A percentile compares a stretch with the other conserved stretches of the same genome.
phyloP scores from a whole-genome alignment of 345 rosid genomes.

The Eucalyptus pauciflora region DNA sequence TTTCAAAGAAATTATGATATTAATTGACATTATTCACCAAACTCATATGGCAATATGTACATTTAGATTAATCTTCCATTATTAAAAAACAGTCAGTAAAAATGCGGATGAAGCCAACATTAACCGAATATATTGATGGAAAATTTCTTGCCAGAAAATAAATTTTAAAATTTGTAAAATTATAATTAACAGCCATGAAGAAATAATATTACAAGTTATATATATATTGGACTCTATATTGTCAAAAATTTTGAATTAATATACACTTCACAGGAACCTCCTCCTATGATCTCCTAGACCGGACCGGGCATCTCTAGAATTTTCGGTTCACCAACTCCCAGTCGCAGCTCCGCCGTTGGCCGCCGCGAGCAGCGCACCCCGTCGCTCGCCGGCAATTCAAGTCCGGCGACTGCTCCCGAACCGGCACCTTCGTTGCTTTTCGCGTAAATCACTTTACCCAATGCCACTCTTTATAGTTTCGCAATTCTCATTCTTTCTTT shows the following conservation, averaged over 20 bases:
- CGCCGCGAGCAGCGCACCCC: background rate
- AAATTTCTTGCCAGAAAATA: background rate
- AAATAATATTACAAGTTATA: background rate
- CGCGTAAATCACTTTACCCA: background rate
- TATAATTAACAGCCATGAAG: background rate
- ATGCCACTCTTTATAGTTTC: background rate
- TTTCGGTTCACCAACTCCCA: background rate
- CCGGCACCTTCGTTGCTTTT: background rate
- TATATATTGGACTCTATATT: background rate
- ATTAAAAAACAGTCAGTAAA: background rate
- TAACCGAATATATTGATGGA: background rate
- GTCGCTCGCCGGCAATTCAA: background rate
- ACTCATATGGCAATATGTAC: background rate
- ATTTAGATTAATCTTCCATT: fast-evolving
- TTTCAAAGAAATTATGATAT: background rate
- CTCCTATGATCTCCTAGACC: background rate
- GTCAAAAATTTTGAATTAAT: background rate
- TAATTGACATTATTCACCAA: background rate
- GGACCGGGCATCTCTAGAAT: background rate
- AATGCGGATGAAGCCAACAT: background rate
- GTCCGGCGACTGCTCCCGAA: background rate
- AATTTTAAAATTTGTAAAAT: background rate
- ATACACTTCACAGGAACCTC: background rate
- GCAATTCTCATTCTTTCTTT: background rate
- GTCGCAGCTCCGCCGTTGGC: background rate